A percentile compares a stretch with the other conserved stretches of the same genome.
phyloP scores from a whole-genome alignment of 1,284 basidiomycete genomes.

The Vanrija humicola region DNA sequence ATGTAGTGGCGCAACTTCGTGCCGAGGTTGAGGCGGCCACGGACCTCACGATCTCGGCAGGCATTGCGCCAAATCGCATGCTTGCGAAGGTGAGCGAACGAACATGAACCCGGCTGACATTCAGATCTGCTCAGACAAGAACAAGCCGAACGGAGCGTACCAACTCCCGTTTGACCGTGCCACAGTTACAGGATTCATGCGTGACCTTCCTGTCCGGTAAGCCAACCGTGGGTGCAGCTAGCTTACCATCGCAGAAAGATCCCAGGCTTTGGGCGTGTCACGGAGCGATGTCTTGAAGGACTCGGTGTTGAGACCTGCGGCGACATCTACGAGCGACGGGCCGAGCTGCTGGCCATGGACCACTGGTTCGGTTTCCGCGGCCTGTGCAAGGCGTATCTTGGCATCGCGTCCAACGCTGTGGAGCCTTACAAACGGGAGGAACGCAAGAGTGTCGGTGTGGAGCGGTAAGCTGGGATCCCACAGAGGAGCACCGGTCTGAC shows the following conservation, averaged over 20 bases:
- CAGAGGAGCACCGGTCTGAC: not conserved
- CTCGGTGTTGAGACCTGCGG: conserved; percentile 85
- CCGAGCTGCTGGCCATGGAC: conserved; percentile 70
- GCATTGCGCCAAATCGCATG: conserved; percentile 73
- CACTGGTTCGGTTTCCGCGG: conserved; percentile 74
- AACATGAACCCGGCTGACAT: conserved; percentile 5
- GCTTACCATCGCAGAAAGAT: conserved; percentile 50
- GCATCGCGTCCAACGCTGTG: conserved; percentile 77
- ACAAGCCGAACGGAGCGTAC: conserved; percentile 92
- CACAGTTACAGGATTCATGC: conserved; percentile 63
- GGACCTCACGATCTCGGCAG: conserved; percentile 84
- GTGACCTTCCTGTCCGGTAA: conserved; percentile 43
- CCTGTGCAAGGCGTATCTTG: conserved; percentile 71
- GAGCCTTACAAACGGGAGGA: conserved; percentile 69
- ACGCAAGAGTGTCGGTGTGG: conserved; percentile 83
- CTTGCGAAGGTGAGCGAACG: conserved; percentile 65
- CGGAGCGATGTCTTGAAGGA: conserved; percentile 76
- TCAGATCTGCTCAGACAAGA: conserved; percentile 92
- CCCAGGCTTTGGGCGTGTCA: conserved; percentile 81
- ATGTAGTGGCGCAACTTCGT: conserved; percentile 75
- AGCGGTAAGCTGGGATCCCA: conserved; percentile 58
- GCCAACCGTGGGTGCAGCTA: not conserved
- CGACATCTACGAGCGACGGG: conserved; percentile 73
- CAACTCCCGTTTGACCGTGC: conserved; percentile 64
- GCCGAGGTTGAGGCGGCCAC: conserved; percentile 68